Conservation (phyloP, 1,284 basidiomycete species). For the Cronartium quercuum region DNA sequence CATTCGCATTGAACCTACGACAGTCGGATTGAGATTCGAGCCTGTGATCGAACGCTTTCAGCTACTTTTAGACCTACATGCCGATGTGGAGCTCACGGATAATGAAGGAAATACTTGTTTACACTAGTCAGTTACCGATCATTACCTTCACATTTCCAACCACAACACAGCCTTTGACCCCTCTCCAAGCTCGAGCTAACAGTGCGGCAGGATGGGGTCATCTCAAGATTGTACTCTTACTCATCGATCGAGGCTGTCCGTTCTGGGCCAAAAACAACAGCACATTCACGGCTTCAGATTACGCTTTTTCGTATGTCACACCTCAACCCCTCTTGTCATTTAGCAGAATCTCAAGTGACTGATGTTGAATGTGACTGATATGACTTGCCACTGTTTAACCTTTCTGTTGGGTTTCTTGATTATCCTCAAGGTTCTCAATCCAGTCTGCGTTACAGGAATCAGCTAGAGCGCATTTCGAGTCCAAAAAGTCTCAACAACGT, state of each 20-base stretch:
- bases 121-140: conserved; percentile 6
- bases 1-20: not conserved
- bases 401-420: not conserved
- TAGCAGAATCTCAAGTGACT: not conserved
- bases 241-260: conserved; percentile 35
- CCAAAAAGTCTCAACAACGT: conserved; percentile 29
- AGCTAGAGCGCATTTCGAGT: conserved; percentile 34
- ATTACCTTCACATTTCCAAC: not conserved
- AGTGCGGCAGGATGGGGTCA: conserved; percentile 38
- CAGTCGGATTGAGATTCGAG: not conserved
- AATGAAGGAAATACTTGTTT: conserved; percentile 33
- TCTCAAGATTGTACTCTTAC: conserved; percentile 28
- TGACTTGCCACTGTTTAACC: not conserved
- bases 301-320: conserved; percentile 20
- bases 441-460: conserved; percentile 38
- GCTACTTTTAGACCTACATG: conserved; percentile 27
- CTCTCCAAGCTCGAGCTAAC: not conserved
- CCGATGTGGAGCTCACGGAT: conserved; percentile 32
- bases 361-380: not conserved
- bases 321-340: not conserved
- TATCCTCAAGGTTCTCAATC: conserved; percentile 15
- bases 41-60: not conserved
- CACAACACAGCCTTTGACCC: not conserved
- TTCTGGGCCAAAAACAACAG: conserved; percentile 38
- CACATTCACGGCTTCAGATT: conserved; percentile 36